Base-by-base conservation (phyloP, 2,329 filamentous ascomycete species). In the Ciborinia camelliae region DNA sequence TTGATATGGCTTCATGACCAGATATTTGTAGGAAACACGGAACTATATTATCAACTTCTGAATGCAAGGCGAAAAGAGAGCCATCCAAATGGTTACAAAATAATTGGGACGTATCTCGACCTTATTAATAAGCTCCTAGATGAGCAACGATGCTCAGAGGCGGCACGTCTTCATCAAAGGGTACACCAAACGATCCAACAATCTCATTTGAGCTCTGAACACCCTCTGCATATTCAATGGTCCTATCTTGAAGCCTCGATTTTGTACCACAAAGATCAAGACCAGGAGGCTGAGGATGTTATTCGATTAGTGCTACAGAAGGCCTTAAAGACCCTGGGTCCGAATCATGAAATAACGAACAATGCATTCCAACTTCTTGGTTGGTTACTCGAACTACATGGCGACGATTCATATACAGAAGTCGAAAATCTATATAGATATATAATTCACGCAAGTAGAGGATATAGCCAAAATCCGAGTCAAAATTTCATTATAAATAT, bases 211-310 rank as follows among this genome's bases (percentile, higher is more conserved):
- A 20, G 4, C 28, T 23, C n/a, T 20, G 55, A 48, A 12, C 20
- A 59, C 8, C 41, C 30, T 14, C 14, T 59, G 2, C 4, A 59
- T 20, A 32, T 59, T 26, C 39, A 15, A n/a, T 47, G 12, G 8
- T 59, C 41, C 14, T 59, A 59, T 18, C 6, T 35, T 8, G 23
- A 26, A 26, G 55, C 41, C 8, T 14, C 1, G 23, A 26, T 37
- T 20, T 2, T 37, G 6, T 26, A 10, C 7, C 0, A 0, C 1
- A 3, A 26, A 2, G 0, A 6, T 1, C 14, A 26, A 1, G 2
- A 4, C 8, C 14, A 10, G 5, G 41, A 59, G 23, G 55, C 55
- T 7, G 41, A 59, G 14, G 14, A 12, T 10, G 15, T 26, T n/a
- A 53, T 53, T 4, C 7, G n/a, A 26, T 4, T 14, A 53, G 32